Percentiles rank a stretch among this genome's conserved stretches.
Evolutionary conservation across 768 basidiomycete species (phyloP).

Genomic region (Sporobolomyces pararoseus): DNA sequence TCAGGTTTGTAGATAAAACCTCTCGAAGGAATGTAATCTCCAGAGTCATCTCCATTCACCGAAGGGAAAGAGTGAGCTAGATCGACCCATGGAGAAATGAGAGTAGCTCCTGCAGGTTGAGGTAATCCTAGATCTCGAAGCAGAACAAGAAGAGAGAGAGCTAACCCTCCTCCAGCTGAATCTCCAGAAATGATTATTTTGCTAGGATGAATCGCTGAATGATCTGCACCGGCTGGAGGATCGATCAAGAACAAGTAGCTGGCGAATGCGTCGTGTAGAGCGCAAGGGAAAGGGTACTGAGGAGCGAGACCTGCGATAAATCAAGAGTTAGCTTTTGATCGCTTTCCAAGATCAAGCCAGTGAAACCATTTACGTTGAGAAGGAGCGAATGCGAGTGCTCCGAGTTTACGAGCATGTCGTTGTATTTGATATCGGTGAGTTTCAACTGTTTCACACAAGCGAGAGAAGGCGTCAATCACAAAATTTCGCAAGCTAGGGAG

Average conservation of each 20-base stretch:
- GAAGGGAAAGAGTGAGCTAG: slow-evolving; percentile 91
- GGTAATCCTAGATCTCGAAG: slow-evolving; percentile 80
- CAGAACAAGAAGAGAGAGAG: slow-evolving; percentile 71
- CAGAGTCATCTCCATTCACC: slow-evolving; percentile 53
- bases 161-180: slow-evolving; percentile 86
- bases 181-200: slow-evolving; percentile 84
- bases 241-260: slow-evolving; percentile 83
- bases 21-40: slow-evolving; percentile 41
- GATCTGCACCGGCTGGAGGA: slow-evolving; percentile 61
- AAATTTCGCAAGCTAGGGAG: neutral
- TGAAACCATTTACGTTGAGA: slow-evolving; percentile 16
- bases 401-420: slow-evolving; percentile 50
- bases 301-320: slow-evolving; percentile 65
- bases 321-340: neutral
- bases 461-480: neutral
- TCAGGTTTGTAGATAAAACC: slow-evolving; percentile 51
- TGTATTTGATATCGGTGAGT: slow-evolving; percentile 51
- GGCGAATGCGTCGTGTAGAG: slow-evolving; percentile 76
- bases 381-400: slow-evolving; percentile 49
- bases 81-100: slow-evolving; percentile 88
- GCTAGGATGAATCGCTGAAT: slow-evolving; percentile 71
- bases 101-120: slow-evolving; percentile 64
- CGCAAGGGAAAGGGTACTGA: slow-evolving; percentile 85
- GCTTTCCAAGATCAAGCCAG: neutral
- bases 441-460: slow-evolving; percentile 40